Conservation (phyloP, 2,329 filamentous ascomycete genomes). For the Fusarium euwallaceae region DNA sequence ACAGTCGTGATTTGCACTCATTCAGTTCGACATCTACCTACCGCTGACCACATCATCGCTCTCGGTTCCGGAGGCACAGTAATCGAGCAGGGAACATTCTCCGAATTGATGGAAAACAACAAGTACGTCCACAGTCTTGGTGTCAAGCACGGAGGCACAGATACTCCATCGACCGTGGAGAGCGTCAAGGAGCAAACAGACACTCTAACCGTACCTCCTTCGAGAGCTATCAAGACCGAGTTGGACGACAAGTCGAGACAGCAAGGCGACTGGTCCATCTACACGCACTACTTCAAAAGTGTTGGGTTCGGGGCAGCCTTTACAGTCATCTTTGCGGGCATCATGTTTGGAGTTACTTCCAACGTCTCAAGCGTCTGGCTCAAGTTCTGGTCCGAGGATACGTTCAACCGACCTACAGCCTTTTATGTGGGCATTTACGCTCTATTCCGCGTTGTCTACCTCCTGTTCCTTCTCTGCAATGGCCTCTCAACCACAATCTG, state of each 20-base stretch:
- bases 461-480: slow-evolving; percentile 38
- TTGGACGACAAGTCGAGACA: slow-evolving; percentile 46
- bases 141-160: slow-evolving; percentile 41
- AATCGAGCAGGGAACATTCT: slow-evolving; percentile 56
- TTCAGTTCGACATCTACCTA: slow-evolving; percentile 49
- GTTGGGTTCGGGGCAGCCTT: slow-evolving; percentile 38
- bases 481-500: slow-evolving; percentile 34
- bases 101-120: slow-evolving; percentile 47
- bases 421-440: slow-evolving; percentile 52
- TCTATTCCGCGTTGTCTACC: slow-evolving; percentile 33
- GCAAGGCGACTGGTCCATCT: slow-evolving; percentile 50
- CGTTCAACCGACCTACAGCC: slow-evolving; percentile 33
- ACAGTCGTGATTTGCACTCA: slow-evolving; percentile 59
- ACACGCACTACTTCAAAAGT: slow-evolving; percentile 52
- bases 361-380: slow-evolving; percentile 56
- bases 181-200: background rate
- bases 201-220: background rate
- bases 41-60: slow-evolving; percentile 62
- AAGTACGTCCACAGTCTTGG: slow-evolving; percentile 56
- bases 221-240: background rate
- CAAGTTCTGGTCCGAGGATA: slow-evolving; percentile 56
- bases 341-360: slow-evolving; percentile 44
- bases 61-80: slow-evolving; percentile 57
- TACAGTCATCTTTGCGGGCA: slow-evolving; percentile 36
- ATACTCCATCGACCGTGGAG: background rate